phyloP scores from a whole-genome alignment of 1,139 yeast genomes.

The Geotrichum phurueaensis region DNA sequence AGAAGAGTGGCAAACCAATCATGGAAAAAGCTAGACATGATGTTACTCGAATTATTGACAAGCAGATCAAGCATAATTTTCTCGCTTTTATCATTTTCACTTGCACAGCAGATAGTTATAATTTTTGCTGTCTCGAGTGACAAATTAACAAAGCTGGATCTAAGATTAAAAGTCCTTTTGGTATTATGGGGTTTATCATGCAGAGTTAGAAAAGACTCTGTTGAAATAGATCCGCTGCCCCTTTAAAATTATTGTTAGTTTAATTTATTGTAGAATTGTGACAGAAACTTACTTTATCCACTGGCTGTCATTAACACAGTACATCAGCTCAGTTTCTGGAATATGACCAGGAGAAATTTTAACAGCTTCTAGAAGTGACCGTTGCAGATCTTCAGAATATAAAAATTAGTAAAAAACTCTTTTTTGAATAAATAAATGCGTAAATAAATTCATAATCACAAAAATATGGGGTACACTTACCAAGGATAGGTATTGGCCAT shows the following conservation, averaged over 20 bases:
- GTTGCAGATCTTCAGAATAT: not conserved
- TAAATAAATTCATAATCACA: not conserved
- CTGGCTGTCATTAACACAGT: slow-evolving; percentile 7
- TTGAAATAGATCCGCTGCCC: slow-evolving; percentile 1
- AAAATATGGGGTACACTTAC: no score
- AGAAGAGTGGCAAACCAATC: slow-evolving; percentile 11
- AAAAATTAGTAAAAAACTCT: not conserved
- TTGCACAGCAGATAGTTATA: not conserved
- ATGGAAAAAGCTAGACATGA: not conserved
- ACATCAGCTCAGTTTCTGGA: not conserved
- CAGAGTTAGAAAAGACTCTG: slow-evolving; percentile 5
- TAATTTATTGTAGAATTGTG: not conserved
- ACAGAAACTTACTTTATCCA: slow-evolving; percentile 7
- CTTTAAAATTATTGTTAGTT: slow-evolving; percentile 1
- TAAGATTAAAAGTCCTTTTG: slow-evolving; percentile 5
- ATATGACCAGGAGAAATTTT: not conserved
- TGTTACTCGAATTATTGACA: not conserved
- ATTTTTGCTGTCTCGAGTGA: not conserved
- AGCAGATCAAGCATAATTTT: not conserved
- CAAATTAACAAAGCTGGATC: not conserved
- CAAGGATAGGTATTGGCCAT: no score
- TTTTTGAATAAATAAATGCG: not conserved
- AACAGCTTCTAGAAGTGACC: not conserved
- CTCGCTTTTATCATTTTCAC: not conserved
- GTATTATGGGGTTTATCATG: slow-evolving; percentile 8